These are phyloP conservation scores for Strigomonas culicis DNA, from an alignment of 208 protist species.

Conservation along the genomic window DNA sequence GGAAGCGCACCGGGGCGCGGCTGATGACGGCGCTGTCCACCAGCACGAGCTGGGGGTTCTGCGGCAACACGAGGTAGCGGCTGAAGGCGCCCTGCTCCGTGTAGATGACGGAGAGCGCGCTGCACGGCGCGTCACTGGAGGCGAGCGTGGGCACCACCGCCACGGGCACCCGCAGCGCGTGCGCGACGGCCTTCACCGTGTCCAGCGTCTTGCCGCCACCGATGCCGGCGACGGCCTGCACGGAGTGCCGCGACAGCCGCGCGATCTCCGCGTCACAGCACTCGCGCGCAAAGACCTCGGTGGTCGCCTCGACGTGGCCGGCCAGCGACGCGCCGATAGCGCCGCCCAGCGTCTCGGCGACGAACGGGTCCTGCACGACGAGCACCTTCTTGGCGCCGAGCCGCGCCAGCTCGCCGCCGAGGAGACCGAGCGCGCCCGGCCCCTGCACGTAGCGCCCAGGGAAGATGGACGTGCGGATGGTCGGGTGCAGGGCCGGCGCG, in stretches of 20 bases:
- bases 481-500: no score
- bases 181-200: constrained; percentile 24
- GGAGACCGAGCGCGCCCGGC: constrained; percentile 17
- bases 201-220: constrained; percentile 31
- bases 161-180: constrained; percentile 21
- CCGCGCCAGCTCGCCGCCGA: constrained; percentile 19
- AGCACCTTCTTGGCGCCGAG: constrained; percentile 19
- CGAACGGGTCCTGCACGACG: constrained; percentile 22
- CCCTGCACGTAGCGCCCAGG: constrained; percentile 31
- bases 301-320: neutral
- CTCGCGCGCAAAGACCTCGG: constrained; percentile 19
- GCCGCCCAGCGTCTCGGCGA: constrained; percentile 11
- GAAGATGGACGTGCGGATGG: constrained; percentile 15
- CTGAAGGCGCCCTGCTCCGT: constrained; percentile 18
- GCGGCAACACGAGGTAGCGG: constrained; percentile 23
- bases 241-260: constrained; percentile 6
- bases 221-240: constrained; percentile 21
- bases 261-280: constrained; percentile 24
- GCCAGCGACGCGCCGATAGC: constrained; percentile 7
- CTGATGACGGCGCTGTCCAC: constrained; percentile 26
- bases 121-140: constrained; percentile 31
- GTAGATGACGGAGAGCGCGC: constrained; percentile 24
- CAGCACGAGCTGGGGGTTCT: constrained; percentile 28
- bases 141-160: constrained; percentile 24
- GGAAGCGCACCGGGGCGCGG: constrained; percentile 28